Evolutionary conservation across 2,329 filamentous ascomycete species (phyloP), one percentile per base, ranked within the genome.

Genomic region (Verticillium dahliae): DNA sequence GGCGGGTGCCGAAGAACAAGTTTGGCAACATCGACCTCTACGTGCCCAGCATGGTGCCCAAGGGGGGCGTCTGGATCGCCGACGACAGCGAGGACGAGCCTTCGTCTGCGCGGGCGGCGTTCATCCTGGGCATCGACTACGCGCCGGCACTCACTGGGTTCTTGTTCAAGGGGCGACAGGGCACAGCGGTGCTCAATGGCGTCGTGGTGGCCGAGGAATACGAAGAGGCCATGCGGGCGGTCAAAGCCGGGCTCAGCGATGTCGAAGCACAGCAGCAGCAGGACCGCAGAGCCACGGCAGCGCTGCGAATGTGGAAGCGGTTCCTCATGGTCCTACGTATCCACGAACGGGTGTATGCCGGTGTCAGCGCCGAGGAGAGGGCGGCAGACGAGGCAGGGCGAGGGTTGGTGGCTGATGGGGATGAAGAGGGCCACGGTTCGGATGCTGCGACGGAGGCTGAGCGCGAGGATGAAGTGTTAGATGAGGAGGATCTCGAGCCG

Each of bases 1-100:
- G 92, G 0, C 80, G 81, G 13, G 83, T 98, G 1, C 94, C 95
- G 0, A 94, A 91, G 75, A 99, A 99, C 71, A 88, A 89, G 18
- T 99, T 92, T 73, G 92, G 92, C 11, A 99, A 99, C 70, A 88
- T 98, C 62, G 95, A 98, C 69, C 84, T 96, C 45, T 98, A 94
- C 72, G 92, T 97, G 11, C 88, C 91, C 0, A 91, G 87, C 64
- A 98, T 99, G 95, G 81, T 98, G 0, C 95, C 95, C 0, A 75
- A 77, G 18, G 94, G 95, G 0, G 93, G 91, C 1, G 82, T 86
- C 1, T 92, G 98, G 72, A 78, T 98, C 13, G 15, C 54, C 2
- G 63, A 66, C 34, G 69, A 74, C 6, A 76, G 81, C 62, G 76
- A 82, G 18, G 41, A 54, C 45, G 15, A 22, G 58, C 27, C 31